These are phyloP conservation scores for Camelina neglecta DNA, from an alignment of 345 rosid species.

Conservation along the genomic window DNA sequence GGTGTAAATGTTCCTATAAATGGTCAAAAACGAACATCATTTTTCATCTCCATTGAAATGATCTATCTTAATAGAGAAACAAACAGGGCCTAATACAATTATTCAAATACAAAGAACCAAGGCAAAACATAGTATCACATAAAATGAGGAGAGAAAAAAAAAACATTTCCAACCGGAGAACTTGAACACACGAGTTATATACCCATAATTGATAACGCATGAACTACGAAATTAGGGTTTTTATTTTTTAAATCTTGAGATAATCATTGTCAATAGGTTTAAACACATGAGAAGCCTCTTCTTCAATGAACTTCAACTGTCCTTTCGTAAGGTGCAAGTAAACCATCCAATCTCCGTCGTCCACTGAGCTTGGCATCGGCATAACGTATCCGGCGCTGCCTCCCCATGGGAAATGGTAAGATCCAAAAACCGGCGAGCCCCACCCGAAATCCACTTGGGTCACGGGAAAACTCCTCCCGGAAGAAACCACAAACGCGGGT, in stretches of 20 bases:
- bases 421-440: constrained; percentile 57
- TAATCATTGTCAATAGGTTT: constrained; percentile 49
- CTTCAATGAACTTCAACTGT: constrained; percentile 53
- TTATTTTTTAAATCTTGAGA: constrained; percentile 38
- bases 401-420: constrained; percentile 63
- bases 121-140: constrained; percentile 22
- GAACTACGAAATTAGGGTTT: background rate
- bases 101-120: constrained; percentile 27
- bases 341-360: constrained; percentile 58
- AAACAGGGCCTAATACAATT: background rate
- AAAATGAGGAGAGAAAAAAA: background rate
- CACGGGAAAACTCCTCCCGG: constrained; percentile 67
- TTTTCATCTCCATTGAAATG: no score
- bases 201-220: background rate
- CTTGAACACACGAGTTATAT: constrained; percentile 1
- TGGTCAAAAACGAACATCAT: no score
- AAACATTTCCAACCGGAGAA: background rate
- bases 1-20: no score
- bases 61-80: no score
- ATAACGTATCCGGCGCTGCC: constrained; percentile 58
- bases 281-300: constrained; percentile 49
- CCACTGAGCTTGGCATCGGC: constrained; percentile 63
- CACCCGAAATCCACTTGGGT: constrained; percentile 56
- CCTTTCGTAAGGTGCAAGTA: constrained; percentile 51
- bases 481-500: constrained; percentile 77